Evolutionary conservation across 2,329 filamentous ascomycete genomes (phyloP).

Genomic region (Colletotrichum zoysiae): DNA sequence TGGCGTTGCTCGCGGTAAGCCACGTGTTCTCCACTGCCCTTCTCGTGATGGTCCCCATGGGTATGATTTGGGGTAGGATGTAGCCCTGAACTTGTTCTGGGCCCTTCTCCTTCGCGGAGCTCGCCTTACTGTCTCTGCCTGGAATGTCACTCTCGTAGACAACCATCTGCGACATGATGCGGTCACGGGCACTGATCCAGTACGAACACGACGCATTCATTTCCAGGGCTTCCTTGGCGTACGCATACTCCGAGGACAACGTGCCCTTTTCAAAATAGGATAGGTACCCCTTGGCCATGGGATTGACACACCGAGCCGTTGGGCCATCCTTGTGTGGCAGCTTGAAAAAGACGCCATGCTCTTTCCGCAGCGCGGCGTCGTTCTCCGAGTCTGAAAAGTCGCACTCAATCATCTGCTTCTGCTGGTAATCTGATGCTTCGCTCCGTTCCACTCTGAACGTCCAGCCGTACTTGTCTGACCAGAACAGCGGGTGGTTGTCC

Average conservation of each 20-base stretch:
- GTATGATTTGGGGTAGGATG: slow-evolving; percentile 94
- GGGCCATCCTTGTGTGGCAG: slow-evolving; percentile 97
- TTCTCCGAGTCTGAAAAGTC: slow-evolving; percentile 83
- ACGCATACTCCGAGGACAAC: slow-evolving; percentile 86
- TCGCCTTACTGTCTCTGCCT: slow-evolving; percentile 15
- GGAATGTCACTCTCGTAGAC: slow-evolving; percentile 80
- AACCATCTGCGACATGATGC: slow-evolving; percentile 95
- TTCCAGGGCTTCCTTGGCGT: slow-evolving; percentile 94
- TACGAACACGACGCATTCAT: slow-evolving; percentile 99
- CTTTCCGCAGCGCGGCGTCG: slow-evolving; percentile 71
- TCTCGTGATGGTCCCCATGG: slow-evolving; percentile 97
- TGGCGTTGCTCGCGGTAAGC: slow-evolving; percentile 97
- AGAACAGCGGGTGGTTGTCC: slow-evolving; percentile 90
- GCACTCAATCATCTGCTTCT: slow-evolving; percentile 79
- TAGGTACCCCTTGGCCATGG: slow-evolving; percentile 91
- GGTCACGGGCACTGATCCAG: slow-evolving; percentile 95
- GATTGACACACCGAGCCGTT: slow-evolving; percentile 83
- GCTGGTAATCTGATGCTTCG: slow-evolving; percentile 74
- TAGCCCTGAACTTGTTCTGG: slow-evolving; percentile 68
- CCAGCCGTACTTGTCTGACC: slow-evolving; percentile 95
- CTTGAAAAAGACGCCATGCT: slow-evolving; percentile 82
- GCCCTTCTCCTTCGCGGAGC: slow-evolving; percentile 41
- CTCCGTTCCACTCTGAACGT: slow-evolving; percentile 81
- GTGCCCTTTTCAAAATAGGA: slow-evolving; percentile 91
- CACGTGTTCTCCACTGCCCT: slow-evolving; percentile 97